Conservation (phyloP, 116 monocot species). For the Papilionanthe hybrid region DNA sequence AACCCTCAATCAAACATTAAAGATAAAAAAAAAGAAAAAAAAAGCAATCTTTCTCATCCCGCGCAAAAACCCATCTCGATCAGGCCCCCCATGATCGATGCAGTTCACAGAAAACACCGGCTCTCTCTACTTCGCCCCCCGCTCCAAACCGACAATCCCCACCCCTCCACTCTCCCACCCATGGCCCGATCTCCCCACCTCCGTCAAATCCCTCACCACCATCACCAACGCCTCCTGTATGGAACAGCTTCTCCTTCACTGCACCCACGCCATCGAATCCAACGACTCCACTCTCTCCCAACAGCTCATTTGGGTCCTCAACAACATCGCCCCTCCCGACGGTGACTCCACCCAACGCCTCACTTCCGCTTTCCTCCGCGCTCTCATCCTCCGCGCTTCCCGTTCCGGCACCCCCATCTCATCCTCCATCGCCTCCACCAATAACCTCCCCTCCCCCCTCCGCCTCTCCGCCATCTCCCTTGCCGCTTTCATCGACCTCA, state of each 20-base stretch:
- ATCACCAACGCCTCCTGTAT: constrained; percentile 46
- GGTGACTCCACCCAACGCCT: constrained; percentile 52
- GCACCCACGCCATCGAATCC: constrained; percentile 45
- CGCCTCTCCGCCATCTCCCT: constrained; percentile 25
- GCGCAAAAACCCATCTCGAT: too few species aligned
- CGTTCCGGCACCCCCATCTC: constrained; percentile 4
- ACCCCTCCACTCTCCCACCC: too few species aligned
- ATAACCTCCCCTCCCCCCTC: constrained; percentile 4
- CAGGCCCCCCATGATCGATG: too few species aligned
- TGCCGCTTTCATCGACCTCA: constrained; percentile 62
- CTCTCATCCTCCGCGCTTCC: constrained; percentile 45
- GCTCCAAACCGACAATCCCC: too few species aligned
- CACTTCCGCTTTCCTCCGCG: constrained; percentile 52
- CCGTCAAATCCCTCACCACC: constrained; percentile 17
- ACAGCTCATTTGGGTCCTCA: constrained; percentile 60
- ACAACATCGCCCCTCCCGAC: constrained; percentile 55
- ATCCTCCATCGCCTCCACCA: not conserved
- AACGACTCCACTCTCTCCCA: constrained; percentile 50
- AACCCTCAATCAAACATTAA: too few species aligned
- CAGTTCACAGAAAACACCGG: too few species aligned
- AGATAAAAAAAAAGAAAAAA: too few species aligned
- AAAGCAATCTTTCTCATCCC: too few species aligned
- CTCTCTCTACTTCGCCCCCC: too few species aligned
- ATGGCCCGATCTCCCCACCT: not conserved
- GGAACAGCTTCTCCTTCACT: constrained; percentile 60